phyloP scores from a whole-genome alignment of 139 green algal species.

The Coelastrella sp. region DNA sequence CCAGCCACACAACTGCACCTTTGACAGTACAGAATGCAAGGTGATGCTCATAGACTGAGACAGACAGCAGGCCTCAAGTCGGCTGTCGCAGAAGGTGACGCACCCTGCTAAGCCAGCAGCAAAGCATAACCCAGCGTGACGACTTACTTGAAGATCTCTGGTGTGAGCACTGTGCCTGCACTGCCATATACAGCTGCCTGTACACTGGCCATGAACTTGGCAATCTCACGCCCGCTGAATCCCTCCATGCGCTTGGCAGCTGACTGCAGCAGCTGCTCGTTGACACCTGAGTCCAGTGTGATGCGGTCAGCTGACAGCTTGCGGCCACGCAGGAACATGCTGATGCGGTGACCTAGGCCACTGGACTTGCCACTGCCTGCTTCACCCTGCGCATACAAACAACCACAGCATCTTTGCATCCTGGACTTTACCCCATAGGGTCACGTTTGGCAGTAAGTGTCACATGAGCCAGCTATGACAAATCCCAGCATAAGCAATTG shows the following conservation, averaged over 20 bases:
- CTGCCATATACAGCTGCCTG: conserved; percentile 94
- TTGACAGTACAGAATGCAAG: too few species aligned
- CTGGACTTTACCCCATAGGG: too few species aligned
- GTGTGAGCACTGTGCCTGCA: conserved; percentile 75
- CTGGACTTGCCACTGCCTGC: conserved; percentile 55
- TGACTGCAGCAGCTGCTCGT: conserved; percentile 64
- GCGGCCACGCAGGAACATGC: conserved; percentile 61
- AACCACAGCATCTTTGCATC: too few species aligned
- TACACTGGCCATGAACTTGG: conserved; percentile 94
- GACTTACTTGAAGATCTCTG: conserved; percentile 71
- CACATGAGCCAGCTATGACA: too few species aligned
- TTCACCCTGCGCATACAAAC: conserved; percentile 68
- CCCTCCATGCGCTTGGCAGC: conserved; percentile 87
- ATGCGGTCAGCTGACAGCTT: conserved; percentile 75
- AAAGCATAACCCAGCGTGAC: neutral
- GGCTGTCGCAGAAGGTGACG: neutral
- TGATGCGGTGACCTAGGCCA: conserved; percentile 17
- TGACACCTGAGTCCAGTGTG: conserved; percentile 52
- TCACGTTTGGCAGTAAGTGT: too few species aligned
- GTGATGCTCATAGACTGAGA: too few species aligned
- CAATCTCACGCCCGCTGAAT: conserved; percentile 94
- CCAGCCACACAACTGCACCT: neutral
- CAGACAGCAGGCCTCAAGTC: neutral
- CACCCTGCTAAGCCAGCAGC: too few species aligned
- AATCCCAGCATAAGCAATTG: too few species aligned